Evolutionary conservation across 2,329 filamentous ascomycete species (phyloP).

Genomic region (Aphanocladium album): DNA sequence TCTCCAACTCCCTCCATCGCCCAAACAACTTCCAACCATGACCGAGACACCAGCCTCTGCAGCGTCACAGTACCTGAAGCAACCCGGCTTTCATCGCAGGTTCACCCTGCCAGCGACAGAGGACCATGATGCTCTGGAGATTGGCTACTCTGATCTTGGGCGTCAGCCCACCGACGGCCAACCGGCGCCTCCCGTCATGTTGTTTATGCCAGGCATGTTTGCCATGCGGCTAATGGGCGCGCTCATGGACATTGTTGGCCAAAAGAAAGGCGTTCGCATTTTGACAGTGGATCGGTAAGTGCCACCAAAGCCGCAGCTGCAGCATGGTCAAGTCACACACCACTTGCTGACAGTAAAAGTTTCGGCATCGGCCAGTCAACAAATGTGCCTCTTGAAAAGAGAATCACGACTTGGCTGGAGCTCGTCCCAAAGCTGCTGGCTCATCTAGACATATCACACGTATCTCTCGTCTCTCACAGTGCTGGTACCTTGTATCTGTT

Average conservation of each 20-base stretch:
- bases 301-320: not conserved
- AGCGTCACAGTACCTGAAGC: not conserved
- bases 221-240: conserved; percentile 22
- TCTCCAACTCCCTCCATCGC: not conserved
- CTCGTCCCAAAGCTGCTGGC: conserved; percentile 27
- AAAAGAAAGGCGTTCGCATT: conserved; percentile 26
- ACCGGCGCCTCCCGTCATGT: conserved; percentile 18
- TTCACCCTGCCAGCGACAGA: conserved; percentile 21
- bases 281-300: conserved; percentile 26
- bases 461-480: conserved; percentile 26
- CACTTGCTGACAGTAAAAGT: conserved; percentile 14
- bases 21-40: not conserved
- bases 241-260: conserved; percentile 28
- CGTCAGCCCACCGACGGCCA: not conserved
- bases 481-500: conserved; percentile 28
- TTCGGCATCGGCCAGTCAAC: conserved; percentile 24
- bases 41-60: not conserved
- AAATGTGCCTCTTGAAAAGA: conserved; percentile 16
- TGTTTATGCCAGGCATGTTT: conserved; percentile 28
- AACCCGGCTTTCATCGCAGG: conserved; percentile 19
- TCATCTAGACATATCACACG: conserved; percentile 27
- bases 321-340: too few relatives aligned
- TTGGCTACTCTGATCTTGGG: conserved; percentile 27
- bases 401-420: conserved; percentile 22
- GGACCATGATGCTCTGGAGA: conserved; percentile 17